phyloP scores from a whole-genome alignment of 2,329 filamentous ascomycete species.

The Graphilbum fragrans region DNA sequence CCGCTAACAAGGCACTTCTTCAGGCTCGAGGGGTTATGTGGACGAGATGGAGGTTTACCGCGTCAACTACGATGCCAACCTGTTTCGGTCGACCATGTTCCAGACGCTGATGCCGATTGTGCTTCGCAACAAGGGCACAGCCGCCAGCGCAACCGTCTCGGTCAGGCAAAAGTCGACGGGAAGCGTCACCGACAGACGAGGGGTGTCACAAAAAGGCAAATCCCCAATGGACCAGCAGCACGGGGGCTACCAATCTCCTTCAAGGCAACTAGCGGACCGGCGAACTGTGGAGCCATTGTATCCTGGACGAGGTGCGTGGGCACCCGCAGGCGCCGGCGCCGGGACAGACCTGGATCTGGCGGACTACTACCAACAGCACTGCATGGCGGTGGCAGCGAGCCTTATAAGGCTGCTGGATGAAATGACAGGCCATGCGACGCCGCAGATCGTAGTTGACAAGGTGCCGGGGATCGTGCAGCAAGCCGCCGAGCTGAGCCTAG shows the following conservation, averaged over 20 bases:
- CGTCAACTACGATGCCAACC: slow-evolving; percentile 13
- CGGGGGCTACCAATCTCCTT: too few relatives aligned
- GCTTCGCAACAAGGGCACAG: slow-evolving; percentile 3
- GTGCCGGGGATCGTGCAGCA: slow-evolving; percentile 3
- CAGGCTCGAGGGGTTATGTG: too few relatives aligned
- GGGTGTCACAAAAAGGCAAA: too few relatives aligned
- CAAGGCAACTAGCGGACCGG: too few relatives aligned
- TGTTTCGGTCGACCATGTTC: slow-evolving; percentile 14
- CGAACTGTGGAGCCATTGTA: too few relatives aligned
- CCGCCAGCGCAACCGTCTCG: not conserved
- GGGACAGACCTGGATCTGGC: too few relatives aligned
- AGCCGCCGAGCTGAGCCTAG: slow-evolving; percentile 8
- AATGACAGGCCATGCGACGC: slow-evolving; percentile 5
- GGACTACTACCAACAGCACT: slow-evolving; percentile 5
- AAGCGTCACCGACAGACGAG: too few relatives aligned
- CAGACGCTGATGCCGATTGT: slow-evolving; percentile 13
- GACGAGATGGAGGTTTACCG: slow-evolving; percentile 10
- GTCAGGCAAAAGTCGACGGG: too few relatives aligned
- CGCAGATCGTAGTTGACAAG: not conserved
- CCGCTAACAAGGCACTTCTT: too few relatives aligned
- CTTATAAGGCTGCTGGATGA: slow-evolving; percentile 4
- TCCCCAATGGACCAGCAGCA: too few relatives aligned
- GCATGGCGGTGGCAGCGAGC: not conserved
- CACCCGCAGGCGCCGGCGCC: too few relatives aligned
- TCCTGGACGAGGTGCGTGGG: too few relatives aligned